These are phyloP conservation scores for Rhizoclosmatium globosum DNA, from an alignment of 192 early-diverging fungal genomes.

Conservation along the genomic window DNA sequence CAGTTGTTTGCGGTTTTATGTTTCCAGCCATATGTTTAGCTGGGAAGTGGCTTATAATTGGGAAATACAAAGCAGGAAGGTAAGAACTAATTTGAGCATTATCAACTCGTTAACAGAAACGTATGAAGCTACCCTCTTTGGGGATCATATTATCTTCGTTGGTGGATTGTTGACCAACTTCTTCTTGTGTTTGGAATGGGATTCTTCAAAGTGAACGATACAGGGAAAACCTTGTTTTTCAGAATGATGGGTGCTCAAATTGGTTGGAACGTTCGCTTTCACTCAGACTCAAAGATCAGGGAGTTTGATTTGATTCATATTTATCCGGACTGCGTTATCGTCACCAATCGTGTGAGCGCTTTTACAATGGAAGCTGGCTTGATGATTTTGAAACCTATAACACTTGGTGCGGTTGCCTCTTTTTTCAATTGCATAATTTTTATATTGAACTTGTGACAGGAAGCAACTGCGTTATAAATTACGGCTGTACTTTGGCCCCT, in stretches of 20 bases:
- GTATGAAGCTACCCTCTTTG: conserved; percentile 47
- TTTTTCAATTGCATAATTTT: not conserved
- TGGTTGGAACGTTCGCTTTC: conserved; percentile 41
- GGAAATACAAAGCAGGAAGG: conserved; percentile 48
- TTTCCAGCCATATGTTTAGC: conserved; percentile 45
- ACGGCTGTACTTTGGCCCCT: conserved; percentile 44
- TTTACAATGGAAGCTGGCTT: conserved; percentile 47
- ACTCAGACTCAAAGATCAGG: conserved; percentile 41
- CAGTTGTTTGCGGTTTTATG: conserved; percentile 28
- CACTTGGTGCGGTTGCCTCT: conserved; percentile 34
- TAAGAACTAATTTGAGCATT: not conserved
- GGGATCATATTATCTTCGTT: conserved; percentile 54
- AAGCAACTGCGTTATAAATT: conserved; percentile 39
- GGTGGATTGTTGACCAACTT: conserved; percentile 56
- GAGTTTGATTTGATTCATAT: conserved; percentile 59
- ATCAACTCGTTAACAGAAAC: not conserved
- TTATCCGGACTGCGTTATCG: conserved; percentile 47
- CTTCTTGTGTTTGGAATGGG: conserved; percentile 35
- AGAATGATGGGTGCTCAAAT: conserved; percentile 48
- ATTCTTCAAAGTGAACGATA: conserved; percentile 39
- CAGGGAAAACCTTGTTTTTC: conserved; percentile 34
- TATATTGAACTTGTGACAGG: not conserved
- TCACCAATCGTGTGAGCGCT: conserved; percentile 38
- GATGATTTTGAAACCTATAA: conserved; percentile 50
- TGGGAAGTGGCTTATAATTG: conserved; percentile 56